Evolutionary conservation across 2,329 filamentous ascomycete species (phyloP).

Genomic region (Alternaria hordeiaustralica): DNA sequence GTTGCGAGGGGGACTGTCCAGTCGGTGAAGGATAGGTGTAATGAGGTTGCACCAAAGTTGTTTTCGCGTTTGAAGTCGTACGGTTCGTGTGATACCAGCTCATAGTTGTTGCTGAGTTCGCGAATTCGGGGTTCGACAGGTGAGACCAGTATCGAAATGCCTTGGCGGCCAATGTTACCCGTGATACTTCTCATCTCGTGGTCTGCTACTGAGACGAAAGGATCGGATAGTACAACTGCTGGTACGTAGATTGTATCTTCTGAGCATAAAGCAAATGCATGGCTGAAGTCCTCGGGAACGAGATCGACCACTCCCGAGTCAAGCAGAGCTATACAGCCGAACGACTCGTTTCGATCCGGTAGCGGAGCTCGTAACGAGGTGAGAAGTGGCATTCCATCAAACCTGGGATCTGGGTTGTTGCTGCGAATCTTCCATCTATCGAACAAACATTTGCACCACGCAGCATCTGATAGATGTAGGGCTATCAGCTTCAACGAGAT

Average conservation of each 20-base stretch:
- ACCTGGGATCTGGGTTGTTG: neutral
- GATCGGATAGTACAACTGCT: neutral
- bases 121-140: neutral
- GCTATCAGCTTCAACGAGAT: neutral
- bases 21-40: conserved; percentile 14
- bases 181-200: neutral
- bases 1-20: neutral
- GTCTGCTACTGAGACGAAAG: neutral
- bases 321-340: conserved; percentile 6
- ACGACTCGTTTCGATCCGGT: neutral
- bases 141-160: neutral
- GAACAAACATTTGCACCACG: neutral
- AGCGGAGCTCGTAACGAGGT: neutral
- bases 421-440: neutral
- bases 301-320: conserved; percentile 10
- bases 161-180: neutral
- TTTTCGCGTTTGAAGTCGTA: neutral
- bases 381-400: neutral
- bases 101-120: neutral
- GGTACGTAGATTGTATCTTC: conserved; percentile 9
- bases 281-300: neutral
- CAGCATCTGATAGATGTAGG: neutral
- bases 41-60: neutral
- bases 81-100: neutral
- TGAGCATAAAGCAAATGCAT: neutral